Conservation (phyloP, 2,329 filamentous ascomycete species). For the Neocatenulostroma microsporum region DNA sequence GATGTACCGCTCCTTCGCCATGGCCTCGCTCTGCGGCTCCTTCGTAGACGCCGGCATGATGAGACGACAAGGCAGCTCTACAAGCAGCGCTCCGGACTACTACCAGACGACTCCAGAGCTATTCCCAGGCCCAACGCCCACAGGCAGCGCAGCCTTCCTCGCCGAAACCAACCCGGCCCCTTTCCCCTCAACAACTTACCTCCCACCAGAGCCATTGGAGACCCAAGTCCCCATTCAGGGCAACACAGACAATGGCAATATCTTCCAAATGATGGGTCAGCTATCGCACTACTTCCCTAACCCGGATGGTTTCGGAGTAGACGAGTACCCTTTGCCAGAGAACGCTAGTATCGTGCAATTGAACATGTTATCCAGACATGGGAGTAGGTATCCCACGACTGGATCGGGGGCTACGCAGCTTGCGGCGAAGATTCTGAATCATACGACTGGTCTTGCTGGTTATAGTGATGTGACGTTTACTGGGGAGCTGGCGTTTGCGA, state of each 20-base stretch:
- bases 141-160: conserved; percentile 60
- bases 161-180: conserved; percentile 63
- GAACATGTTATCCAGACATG: conserved; percentile 66
- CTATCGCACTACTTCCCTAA: conserved; percentile 64
- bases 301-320: conserved; percentile 61
- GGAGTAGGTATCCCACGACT: conserved; percentile 62
- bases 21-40: conserved; percentile 20
- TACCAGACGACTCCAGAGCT: conserved; percentile 56
- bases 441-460: conserved; percentile 29
- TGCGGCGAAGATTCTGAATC: conserved; percentile 51
- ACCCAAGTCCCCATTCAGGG: conserved; percentile 61
- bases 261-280: conserved; percentile 64
- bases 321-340: conserved; percentile 60
- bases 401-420: conserved; percentile 49
- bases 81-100: conserved; percentile 47
- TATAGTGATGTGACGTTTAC: conserved; percentile 47
- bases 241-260: conserved; percentile 51
- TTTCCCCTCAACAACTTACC: conserved; percentile 53
- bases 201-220: conserved; percentile 62
- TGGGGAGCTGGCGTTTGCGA: conserved; percentile 57
- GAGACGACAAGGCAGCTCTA: conserved; percentile 14
- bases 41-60: conserved; percentile 18
- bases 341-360: conserved; percentile 63
- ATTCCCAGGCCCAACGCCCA: conserved; percentile 55
- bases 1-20: conserved; percentile 26